Conservation (phyloP, 352 stramenopile species). For the Pseudoperonospora humuli region DNA sequence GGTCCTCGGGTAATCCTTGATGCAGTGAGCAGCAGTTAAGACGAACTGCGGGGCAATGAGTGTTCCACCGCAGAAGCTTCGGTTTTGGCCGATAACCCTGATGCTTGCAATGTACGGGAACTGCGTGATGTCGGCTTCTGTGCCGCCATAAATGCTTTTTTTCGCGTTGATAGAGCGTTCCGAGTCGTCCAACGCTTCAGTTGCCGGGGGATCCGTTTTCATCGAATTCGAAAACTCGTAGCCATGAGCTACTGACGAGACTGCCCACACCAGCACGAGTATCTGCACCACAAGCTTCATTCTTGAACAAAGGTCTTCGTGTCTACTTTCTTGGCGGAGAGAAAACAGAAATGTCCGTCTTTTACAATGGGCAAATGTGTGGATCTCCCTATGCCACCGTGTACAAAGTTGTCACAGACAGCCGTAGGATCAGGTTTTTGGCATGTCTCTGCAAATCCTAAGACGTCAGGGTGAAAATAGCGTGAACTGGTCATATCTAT, state of each 20-base stretch:
- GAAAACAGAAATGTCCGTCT: no score
- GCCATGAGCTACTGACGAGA: constrained; percentile 5
- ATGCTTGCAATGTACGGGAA: constrained; percentile 47
- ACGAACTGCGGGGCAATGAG: constrained; percentile 54
- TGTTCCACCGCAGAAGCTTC: constrained; percentile 47
- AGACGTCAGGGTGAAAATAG: no score
- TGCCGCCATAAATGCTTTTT: constrained; percentile 43
- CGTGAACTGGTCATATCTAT: no score
- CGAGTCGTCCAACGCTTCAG: constrained; percentile 9
- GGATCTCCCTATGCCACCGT: no score
- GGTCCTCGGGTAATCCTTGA: constrained; percentile 27
- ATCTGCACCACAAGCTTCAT: constrained; percentile 16
- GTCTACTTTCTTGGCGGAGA: no score
- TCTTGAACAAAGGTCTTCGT: no score
- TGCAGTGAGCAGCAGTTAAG: constrained; percentile 60
- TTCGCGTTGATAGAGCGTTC: constrained; percentile 16
- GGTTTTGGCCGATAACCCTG: constrained; percentile 23
- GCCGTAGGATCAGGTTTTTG: no score
- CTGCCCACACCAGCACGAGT: constrained; percentile 13
- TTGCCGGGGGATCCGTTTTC: not conserved
- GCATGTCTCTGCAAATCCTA: no score
- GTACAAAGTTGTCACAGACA: no score
- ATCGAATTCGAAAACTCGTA: constrained; percentile 28
- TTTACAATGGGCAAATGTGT: no score
- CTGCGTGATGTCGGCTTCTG: constrained; percentile 33